Evolutionary conservation across 192 early-diverging fungal species (phyloP).

Genomic region (Rhizophagus prolifer): DNA sequence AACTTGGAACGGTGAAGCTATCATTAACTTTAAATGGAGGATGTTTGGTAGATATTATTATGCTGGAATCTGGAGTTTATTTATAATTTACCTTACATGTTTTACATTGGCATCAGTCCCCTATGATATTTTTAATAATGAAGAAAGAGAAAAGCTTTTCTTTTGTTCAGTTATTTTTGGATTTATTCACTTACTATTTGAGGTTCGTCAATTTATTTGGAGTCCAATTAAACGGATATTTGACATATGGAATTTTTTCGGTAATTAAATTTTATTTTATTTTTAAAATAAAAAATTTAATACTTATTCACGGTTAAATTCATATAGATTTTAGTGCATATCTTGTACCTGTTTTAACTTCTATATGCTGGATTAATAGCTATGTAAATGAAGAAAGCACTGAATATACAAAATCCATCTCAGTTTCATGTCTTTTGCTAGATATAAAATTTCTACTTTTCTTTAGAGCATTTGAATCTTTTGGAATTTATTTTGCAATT

Average conservation of each 20-base stretch:
- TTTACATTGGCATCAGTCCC: neutral
- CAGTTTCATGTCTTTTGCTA: neutral
- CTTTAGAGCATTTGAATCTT: neutral
- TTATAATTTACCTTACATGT: neutral
- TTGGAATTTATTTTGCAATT: conserved; percentile 9
- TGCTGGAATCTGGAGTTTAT: neutral
- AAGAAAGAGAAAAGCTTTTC: neutral
- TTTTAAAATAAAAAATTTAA: neutral
- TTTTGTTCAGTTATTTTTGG: neutral
- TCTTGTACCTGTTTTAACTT: neutral
- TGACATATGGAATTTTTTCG: neutral
- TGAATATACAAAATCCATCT: neutral
- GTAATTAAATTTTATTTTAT: too few species aligned
- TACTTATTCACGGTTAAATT: neutral
- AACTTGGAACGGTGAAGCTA: conserved; percentile 17
- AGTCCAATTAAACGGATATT: neutral
- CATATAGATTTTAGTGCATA: too few species aligned
- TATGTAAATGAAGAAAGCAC: too few species aligned
- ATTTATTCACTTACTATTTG: neutral
- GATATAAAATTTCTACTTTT: conserved; percentile 4
- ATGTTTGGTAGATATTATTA: conserved; percentile 13
- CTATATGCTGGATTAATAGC: neutral
- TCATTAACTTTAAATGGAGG: conserved; percentile 11
- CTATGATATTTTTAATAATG: too few species aligned
- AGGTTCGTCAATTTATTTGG: conserved; percentile 18